Conservation (phyloP, 176 grass and related monocot species). For the Oryza rufipogon region DNA sequence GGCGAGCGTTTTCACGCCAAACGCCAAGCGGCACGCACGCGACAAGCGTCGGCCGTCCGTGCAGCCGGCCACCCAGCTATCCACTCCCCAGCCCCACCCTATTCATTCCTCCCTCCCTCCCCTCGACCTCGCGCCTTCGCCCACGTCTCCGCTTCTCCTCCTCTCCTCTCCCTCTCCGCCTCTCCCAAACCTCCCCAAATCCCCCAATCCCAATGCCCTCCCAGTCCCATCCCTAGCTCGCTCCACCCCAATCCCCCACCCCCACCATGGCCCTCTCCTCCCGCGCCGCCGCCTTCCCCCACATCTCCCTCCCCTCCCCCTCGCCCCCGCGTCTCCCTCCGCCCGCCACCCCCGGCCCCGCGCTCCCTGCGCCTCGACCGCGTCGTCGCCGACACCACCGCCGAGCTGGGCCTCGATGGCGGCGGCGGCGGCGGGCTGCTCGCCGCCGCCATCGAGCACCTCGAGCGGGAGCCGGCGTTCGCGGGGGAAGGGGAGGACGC, state of each 20-base stretch:
- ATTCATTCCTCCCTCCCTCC: neutral
- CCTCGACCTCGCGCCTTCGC: neutral
- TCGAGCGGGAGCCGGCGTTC: slow-evolving; percentile 75
- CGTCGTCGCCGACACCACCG: slow-evolving; percentile 11
- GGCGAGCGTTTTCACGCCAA: too few relatives aligned
- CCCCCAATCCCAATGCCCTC: slow-evolving; percentile 32
- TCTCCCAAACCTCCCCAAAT: neutral
- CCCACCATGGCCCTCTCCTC: slow-evolving; percentile 55
- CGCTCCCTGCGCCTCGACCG: slow-evolving; percentile 58
- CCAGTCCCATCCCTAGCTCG: slow-evolving; percentile 30
- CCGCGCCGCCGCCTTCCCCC: slow-evolving; percentile 41
- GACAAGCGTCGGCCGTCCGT: too few relatives aligned
- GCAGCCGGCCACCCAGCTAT: too few relatives aligned
- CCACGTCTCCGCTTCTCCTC: slow-evolving; percentile 58
- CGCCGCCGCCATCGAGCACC: slow-evolving; percentile 72
- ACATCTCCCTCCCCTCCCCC: slow-evolving; percentile 5
- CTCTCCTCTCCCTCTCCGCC: slow-evolving; percentile 39
- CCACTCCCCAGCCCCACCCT: too few relatives aligned
- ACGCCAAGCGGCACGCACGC: too few relatives aligned
- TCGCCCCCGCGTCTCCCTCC: neutral
- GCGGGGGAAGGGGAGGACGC: slow-evolving; percentile 59
- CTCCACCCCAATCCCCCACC: neutral
- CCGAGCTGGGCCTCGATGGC: slow-evolving; percentile 14
- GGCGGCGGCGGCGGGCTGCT: slow-evolving; percentile 25
- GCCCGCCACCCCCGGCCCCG: neutral